These are phyloP conservation scores for Candida endomychidarum DNA, from an alignment of 805 yeast genomes.

Conservation along the genomic window DNA sequence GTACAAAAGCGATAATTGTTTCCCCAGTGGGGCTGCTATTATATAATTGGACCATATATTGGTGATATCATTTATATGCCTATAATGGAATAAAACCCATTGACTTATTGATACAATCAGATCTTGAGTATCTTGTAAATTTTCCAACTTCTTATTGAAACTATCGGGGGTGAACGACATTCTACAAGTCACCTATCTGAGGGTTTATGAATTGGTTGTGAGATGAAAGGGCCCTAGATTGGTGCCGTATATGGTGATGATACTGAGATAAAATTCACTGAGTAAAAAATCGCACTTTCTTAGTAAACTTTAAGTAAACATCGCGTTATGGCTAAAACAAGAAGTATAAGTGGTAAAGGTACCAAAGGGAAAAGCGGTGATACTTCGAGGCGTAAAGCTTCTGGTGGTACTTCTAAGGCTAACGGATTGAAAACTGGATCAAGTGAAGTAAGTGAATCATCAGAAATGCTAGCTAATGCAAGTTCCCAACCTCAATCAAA, in stretches of 20 bases:
- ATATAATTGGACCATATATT: slow-evolving; percentile 36
- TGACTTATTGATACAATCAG: slow-evolving; percentile 46
- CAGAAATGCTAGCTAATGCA: too few species aligned
- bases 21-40: slow-evolving; percentile 17
- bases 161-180: slow-evolving; percentile 42
- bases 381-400: slow-evolving; percentile 1
- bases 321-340: slow-evolving; percentile 14
- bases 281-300: too few species aligned
- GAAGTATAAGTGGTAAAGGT: slow-evolving; percentile 11
- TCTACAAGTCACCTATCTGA: too few species aligned
- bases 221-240: too few species aligned
- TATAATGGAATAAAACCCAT: slow-evolving; percentile 47
- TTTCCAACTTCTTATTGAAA: slow-evolving; percentile 34
- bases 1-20: slow-evolving; percentile 60
- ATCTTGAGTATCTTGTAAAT: slow-evolving; percentile 46
- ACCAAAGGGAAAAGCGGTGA: slow-evolving; percentile 3
- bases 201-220: too few species aligned
- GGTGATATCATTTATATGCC: slow-evolving; percentile 37
- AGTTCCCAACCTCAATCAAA: slow-evolving; percentile 3
- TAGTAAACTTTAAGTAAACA: too few species aligned
- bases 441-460: too few species aligned
- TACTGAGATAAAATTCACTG: too few species aligned
- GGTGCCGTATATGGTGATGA: too few species aligned
- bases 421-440: too few species aligned
- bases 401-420: neutral